Conservation (phyloP, 1,284 basidiomycete species). For the Cryptococcus jaspeensis region DNA sequence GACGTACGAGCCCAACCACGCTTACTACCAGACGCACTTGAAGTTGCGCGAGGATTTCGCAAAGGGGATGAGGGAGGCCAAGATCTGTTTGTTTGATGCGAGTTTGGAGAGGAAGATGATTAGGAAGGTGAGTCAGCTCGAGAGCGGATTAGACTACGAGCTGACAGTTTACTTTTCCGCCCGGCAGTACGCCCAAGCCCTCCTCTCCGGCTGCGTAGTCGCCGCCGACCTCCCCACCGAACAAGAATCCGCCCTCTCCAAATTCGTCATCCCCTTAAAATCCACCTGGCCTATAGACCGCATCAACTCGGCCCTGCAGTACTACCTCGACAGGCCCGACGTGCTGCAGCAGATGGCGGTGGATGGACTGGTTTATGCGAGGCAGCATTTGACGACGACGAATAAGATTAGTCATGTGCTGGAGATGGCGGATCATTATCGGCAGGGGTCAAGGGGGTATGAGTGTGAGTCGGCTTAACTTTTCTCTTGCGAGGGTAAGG, state of each 20-base stretch:
- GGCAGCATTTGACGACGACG: constrained; percentile 43
- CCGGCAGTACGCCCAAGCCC: constrained; percentile 46
- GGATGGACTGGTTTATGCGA: constrained; percentile 45
- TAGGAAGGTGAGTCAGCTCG: constrained; percentile 39
- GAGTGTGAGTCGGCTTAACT: constrained; percentile 30
- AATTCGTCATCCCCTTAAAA: constrained; percentile 42
- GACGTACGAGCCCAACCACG: constrained; percentile 40
- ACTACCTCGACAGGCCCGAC: constrained; percentile 37
- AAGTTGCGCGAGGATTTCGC: constrained; percentile 44
- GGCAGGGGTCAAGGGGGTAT: constrained; percentile 41
- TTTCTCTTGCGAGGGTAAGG: neutral
- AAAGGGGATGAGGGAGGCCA: constrained; percentile 42
- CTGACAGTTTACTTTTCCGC: neutral
- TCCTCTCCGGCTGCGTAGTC: constrained; percentile 48
- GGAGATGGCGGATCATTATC: constrained; percentile 40
- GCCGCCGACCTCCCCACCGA: constrained; percentile 50
- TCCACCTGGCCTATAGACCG: constrained; percentile 42
- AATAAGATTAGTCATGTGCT: constrained; percentile 42
- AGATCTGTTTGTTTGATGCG: constrained; percentile 51
- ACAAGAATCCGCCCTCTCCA: constrained; percentile 40
- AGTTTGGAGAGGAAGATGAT: constrained; percentile 51
- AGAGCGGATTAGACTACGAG: no score
- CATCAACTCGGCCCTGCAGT: constrained; percentile 36
- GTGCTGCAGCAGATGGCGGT: constrained; percentile 44
- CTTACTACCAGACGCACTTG: constrained; percentile 39